Conservation (phyloP, 345 rosid genomes). For the Carallia pectinifolia region DNA sequence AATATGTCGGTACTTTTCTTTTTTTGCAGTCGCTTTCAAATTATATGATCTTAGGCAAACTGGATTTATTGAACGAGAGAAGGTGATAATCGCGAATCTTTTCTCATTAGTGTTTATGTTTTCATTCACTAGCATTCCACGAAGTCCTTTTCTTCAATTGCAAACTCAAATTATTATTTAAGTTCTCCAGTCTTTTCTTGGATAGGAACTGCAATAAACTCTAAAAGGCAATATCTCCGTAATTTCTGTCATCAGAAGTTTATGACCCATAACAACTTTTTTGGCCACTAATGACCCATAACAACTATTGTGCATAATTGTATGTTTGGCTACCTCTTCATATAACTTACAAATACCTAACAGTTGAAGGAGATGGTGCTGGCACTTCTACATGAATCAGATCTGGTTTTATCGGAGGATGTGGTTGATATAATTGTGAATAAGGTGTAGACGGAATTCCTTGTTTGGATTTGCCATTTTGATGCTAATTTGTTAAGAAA, state of each 20-base stretch:
- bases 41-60: slow-evolving; percentile 82
- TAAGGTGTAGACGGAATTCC: slow-evolving; percentile 42
- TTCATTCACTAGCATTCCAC: too few species aligned
- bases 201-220: too few species aligned
- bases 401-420: slow-evolving; percentile 65
- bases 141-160: not conserved
- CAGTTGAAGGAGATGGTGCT: slow-evolving; percentile 95
- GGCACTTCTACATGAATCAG: slow-evolving; percentile 87
- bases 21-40: slow-evolving; percentile 75
- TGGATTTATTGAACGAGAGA: slow-evolving; percentile 82
- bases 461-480: not conserved
- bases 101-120: not conserved
- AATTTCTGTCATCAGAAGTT: too few species aligned
- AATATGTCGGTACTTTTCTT: not conserved
- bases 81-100: slow-evolving; percentile 44
- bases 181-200: too few species aligned
- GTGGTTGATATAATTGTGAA: slow-evolving; percentile 67
- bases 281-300: too few species aligned
- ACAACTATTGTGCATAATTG: too few species aligned
- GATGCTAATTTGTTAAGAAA: slow-evolving; percentile 4
- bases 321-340: not conserved
- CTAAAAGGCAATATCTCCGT: too few species aligned
- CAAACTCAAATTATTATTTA: not conserved
- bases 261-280: too few species aligned
- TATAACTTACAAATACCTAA: not conserved